Evolutionary conservation across 108 stramenopile species (phyloP), one percentile per base, ranked within the genome.

Genomic region (Epithemia pelagica): DNA sequence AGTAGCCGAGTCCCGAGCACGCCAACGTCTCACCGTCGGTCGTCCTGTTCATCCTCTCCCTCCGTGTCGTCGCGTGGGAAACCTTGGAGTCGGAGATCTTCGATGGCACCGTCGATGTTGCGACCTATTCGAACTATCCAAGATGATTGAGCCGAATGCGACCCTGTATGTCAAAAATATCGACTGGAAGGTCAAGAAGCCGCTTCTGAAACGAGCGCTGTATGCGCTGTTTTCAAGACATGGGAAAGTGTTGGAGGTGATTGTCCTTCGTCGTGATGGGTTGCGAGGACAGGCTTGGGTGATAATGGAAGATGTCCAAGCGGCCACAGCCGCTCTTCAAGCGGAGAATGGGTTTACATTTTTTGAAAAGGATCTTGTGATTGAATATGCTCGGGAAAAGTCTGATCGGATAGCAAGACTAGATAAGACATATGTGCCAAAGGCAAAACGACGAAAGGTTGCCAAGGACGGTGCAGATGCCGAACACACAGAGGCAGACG

Each of bases 181-280:
- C 59, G 95, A 97, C 66, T 96, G 96, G 91, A 96, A 96, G 68
- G 80, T 98, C 71, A 98, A 97, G 78, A 95, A 95, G 76, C 80
- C 87, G 5, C 76, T 88, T 58, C 82, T 98, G 46, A 87, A 89
- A 85, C 86, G 95, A 67, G 79, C 89, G 1, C 80, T 98, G 37
- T 87, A 96, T 61, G 72, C 89, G 52, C 78, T 97, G 58, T 96
- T 97, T 79, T 92, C 85, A 58, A 88, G 96, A 61, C 95, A 96
- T 75, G 97, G 97, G 23, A 91, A 93, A 78, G 88, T 85, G n/a
- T 67, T 92, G 31, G 90, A 96, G 69, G 80, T 93, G 54, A 79
- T 95, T 51, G 70, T 78, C 52, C 73, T 89, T n/a, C 88, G 91
- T 10, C 74, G 80, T 10, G 78, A 86, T 55, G 81, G 89, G 55